Base-by-base conservation (phyloP, 768 basidiomycete genomes). In the Phlebiopsis flavidoalba region DNA sequence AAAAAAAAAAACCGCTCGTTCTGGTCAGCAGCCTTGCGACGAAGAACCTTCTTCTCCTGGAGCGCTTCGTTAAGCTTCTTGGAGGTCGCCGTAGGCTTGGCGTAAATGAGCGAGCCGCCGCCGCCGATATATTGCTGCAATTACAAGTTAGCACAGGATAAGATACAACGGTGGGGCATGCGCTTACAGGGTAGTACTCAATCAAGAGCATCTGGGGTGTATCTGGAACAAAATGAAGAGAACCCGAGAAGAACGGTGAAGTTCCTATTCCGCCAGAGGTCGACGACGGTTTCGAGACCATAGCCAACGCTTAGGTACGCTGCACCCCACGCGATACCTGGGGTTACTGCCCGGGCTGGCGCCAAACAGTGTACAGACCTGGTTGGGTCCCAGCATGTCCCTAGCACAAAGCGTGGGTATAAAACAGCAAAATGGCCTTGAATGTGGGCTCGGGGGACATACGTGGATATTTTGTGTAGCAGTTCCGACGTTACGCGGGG, bases 361-460 rank as follows among this genome's bases (percentile, higher is more conserved):
- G n/a, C 92, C 91, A 59, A 80, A 81, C 21, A 93, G 73, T 0
- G 90, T 90, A 72, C 93, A 94, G 10, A 82, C 83, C 74, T 94
- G 93, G 65, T 93, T 88, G 1, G 80, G 74, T 48, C 85, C 81
- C 63, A 89, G 69, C 60, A 69, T 63, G 51, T 76, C 71, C 65
- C 88, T 83, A 60, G 24, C 47, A 49, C 7, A 60, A 40, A 17
- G 47, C 61, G 56, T 63, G 67, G 24, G 65, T 7, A 45, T 21
- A 33, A n/a, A n/a, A 45, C 19, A 22, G 71, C 37, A 6, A 68
- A 70, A 63, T 70, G 73, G n/a, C n/a, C n/a, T 70, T 57, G 67
- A 66, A 48, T 74, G 58, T 26, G 51, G 12, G 15, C 40, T n/a
- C n/a, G n/a, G n/a, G n/a, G 26, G 6, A 78, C 84, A 63, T 66